phyloP scores from a whole-genome alignment of 2,329 filamentous ascomycete species.

The Ascocoryne sarcoides region DNA sequence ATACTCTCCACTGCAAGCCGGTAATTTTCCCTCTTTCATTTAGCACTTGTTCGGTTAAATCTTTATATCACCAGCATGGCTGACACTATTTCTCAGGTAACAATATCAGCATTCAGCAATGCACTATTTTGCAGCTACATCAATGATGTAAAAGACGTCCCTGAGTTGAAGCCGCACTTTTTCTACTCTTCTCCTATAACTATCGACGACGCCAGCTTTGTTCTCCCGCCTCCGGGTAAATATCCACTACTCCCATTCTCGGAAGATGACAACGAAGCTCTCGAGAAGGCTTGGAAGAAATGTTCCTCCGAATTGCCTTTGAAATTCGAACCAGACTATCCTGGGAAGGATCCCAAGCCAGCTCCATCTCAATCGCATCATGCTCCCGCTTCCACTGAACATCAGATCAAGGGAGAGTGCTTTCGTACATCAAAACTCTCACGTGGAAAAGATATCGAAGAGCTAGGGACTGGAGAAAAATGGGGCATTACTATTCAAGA shows the following conservation, averaged over 20 bases:
- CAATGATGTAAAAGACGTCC: no score
- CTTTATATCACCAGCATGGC: no score
- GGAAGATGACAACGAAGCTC: constrained; percentile 64
- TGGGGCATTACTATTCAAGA: background rate
- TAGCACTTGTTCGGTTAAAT: no score
- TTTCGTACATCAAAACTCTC: no score
- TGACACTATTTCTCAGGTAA: no score
- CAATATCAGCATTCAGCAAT: no score
- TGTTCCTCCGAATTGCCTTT: constrained; percentile 29
- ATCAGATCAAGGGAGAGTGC: background rate
- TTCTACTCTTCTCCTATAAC: constrained; percentile 78
- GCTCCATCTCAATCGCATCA: no score
- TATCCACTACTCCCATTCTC: constrained; percentile 70
- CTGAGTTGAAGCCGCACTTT: constrained; percentile 64
- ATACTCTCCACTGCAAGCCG: no score
- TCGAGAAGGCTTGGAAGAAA: constrained; percentile 69
- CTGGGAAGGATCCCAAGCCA: background rate
- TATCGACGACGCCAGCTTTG: constrained; percentile 81
- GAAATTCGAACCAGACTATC: background rate
- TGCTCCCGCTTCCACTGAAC: no score
- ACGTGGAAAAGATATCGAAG: background rate
- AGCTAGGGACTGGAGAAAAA: background rate
- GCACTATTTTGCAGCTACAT: no score
- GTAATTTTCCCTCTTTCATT: no score
- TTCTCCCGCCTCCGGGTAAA: constrained; percentile 38